Base-by-base conservation (phyloP, 371 early-diverging fungal genomes). In the Cokeromyces recurvatus region DNA sequence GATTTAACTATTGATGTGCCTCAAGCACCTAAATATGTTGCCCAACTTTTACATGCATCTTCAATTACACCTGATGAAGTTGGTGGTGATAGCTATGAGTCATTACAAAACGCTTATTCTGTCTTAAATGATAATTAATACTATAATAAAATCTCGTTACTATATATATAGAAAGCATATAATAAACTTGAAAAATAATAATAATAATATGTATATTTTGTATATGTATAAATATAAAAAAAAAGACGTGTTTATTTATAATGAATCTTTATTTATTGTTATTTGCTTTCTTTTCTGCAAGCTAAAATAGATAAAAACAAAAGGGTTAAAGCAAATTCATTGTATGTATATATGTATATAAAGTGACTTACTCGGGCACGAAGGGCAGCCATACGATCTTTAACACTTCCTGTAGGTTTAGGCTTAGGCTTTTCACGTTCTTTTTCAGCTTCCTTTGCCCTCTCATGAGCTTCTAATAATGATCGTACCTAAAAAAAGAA, bases 1-100 rank as follows among this genome's bases (percentile, higher is more conserved):
- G 95, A 94, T 62, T 70, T 87, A 42, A 77, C 81, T 2, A 78
- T 84, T 40, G 95, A 95, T 74, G 84, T 86, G 1, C 95, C 95
- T 27, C 78, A 81, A 42, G 86, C 84, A 14, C 85, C 74, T 58
- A 78, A 74, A 44, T 78, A 75, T 74, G 75, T 87, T 38, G 86
- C 84, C 23, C 66, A 74, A 38, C 40, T 59, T 4, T 43, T 59
- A 25, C 11, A 24, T 5, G 50, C 55, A 15, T 20, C 40, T 7
- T 31, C 42, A 32, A 16, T 59, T 23, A 22, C 40, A 25, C 57
- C 57, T 20, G 39, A 49, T 27, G 43, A 51, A 24, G 51, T 56
- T 21, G 47, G 35, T 25, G 51, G 51, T 22, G 51, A 51, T n/a
- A 43, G 40, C 3, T 45, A 38, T 37, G 24, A 27, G 36, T 40